phyloP scores from a whole-genome alignment of 169 alveolate species.

The Perkinsus chesapeaki region DNA sequence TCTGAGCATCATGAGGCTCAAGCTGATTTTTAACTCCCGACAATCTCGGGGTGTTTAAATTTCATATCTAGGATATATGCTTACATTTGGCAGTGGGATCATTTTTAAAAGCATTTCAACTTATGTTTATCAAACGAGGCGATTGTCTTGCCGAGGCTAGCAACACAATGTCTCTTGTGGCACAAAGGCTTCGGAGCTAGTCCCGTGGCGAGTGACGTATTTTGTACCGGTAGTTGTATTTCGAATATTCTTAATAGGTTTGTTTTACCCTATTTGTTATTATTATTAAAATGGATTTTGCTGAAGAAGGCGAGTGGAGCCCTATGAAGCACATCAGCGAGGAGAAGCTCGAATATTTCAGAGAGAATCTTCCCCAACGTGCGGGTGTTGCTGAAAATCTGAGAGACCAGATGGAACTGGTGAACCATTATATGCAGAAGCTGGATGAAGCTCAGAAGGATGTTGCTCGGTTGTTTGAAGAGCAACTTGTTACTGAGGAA shows the following conservation, averaged over 20 bases:
- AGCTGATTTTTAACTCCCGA: too few relatives aligned
- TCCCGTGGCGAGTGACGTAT: too few relatives aligned
- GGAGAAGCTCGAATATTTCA: neutral
- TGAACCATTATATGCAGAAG: neutral
- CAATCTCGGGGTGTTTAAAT: too few relatives aligned
- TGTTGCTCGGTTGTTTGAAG: neutral
- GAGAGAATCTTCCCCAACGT: neutral
- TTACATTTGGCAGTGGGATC: too few relatives aligned
- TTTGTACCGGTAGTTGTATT: too few relatives aligned
- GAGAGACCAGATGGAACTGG: neutral
- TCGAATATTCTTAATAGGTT: neutral
- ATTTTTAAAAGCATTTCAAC: too few relatives aligned
- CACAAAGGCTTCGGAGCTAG: neutral
- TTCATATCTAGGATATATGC: too few relatives aligned
- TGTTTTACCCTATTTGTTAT: neutral
- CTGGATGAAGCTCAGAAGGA: neutral
- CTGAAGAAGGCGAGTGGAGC: neutral
- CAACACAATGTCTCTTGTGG: neutral
- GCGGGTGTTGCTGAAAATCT: neutral
- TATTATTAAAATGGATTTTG: neutral
- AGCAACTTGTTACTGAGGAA: neutral
- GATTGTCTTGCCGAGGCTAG: neutral
- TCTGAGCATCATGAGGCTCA: too few relatives aligned
- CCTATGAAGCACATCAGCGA: neutral
- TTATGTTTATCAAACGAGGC: too few relatives aligned